Conservation (phyloP, 805 yeast species). For the Millerozyma acaciae region DNA sequence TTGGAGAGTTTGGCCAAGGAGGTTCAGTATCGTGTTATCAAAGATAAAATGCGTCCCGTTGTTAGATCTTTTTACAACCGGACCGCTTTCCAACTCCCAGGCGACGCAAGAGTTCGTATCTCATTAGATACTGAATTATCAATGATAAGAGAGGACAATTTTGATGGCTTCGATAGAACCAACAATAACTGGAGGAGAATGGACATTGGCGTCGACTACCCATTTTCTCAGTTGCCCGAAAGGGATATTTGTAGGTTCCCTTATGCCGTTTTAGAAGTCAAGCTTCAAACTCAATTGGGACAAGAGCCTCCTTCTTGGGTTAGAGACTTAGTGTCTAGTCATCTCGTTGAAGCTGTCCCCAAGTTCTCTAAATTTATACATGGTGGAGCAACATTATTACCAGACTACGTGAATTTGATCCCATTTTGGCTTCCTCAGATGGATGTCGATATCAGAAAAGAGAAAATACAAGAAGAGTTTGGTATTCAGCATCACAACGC, state of each 20-base stretch:
- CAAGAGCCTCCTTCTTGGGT: slow-evolving; percentile 99
- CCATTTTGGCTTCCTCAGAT: slow-evolving; percentile 99
- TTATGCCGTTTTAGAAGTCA: slow-evolving; percentile 95
- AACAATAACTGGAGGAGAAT: slow-evolving; percentile 95
- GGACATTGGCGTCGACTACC: slow-evolving; percentile 98
- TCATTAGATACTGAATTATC: slow-evolving; percentile 94
- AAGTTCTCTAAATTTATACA: slow-evolving; percentile 96
- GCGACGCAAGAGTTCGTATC: slow-evolving; percentile 98
- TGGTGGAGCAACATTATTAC: slow-evolving; percentile 89
- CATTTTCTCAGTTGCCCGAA: slow-evolving; percentile 81
- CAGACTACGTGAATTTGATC: slow-evolving; percentile 75
- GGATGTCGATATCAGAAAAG: slow-evolving; percentile 93
- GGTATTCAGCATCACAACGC: slow-evolving; percentile 54
- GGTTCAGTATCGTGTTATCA: slow-evolving; percentile 84
- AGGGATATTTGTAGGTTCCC: slow-evolving; percentile 91
- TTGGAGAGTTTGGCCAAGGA: slow-evolving; percentile 90
- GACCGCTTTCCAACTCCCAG: slow-evolving; percentile 98
- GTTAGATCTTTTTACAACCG: slow-evolving; percentile 95
- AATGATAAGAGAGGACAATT: slow-evolving; percentile 97
- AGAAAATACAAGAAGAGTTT: slow-evolving; percentile 54
- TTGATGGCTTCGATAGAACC: slow-evolving; percentile 89
- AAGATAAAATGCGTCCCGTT: slow-evolving; percentile 85
- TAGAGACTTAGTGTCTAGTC: slow-evolving; percentile 83
- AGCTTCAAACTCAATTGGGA: slow-evolving; percentile 94
- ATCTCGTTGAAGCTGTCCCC: slow-evolving; percentile 96